Evolutionary conservation across 805 yeast genomes (phyloP), one percentile per base, ranked within the genome.

Genomic region (Candida loeiensis): DNA sequence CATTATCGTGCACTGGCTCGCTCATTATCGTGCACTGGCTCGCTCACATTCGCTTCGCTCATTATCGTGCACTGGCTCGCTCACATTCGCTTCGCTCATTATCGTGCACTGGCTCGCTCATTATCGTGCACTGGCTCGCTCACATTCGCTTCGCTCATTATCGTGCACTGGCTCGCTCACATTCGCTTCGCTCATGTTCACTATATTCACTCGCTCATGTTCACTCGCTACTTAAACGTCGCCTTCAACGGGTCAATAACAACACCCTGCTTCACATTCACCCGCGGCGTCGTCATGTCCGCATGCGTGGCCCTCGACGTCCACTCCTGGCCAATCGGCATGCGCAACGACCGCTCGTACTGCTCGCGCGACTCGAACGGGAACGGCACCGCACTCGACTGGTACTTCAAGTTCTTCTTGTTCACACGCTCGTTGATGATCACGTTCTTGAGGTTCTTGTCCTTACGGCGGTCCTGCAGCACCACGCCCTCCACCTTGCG

Each of bases 261-360:
- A 45, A 77, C 74, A 54, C 98, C 96, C 48, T 86, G 86, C 62
- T 88, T 90, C 36, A 86, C 82, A 45, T 86, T 73, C 29, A 93
- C 82, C 54, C 85, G 76, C 30, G 99, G 98, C 79, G 85, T 89
- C 36, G 93, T 87, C 50, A 87, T 69, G 57, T 79, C 79, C 68
- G 89, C 95, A 68, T 85, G 93, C 3, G 95, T 80, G 40, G 80
- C 83, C 56, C 87, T 80, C 5, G 95, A 78, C 6, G 91, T 81
- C 98, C 98, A 93, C 64, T 93, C 96, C 61, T 86, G 95, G 18
- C 98, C 98, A 45, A 93, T 70, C n/a, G 98, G 97, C 88, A 88
- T 83, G 57, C 95, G 77, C 55, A 93, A 70, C 4, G 95, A 80
- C 57, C 96, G 78, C 63, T 93, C 99, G 61, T 93, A 93, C 64